Base-by-base conservation (phyloP, 805 yeast genomes). In the Kodamaea sagamina region DNA sequence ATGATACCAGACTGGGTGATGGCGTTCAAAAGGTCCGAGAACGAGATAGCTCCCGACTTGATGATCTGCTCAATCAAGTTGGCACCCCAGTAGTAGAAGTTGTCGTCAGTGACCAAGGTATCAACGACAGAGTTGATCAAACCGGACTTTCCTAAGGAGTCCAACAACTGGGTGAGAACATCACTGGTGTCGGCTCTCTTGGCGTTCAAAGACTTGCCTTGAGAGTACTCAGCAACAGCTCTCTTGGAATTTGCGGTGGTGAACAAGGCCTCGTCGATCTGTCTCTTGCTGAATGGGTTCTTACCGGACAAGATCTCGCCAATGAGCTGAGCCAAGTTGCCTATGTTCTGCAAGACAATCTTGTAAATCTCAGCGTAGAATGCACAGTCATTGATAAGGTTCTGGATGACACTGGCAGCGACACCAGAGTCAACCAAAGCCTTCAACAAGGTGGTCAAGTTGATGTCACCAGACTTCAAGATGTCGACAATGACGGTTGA, bases 351-450 rank as follows among this genome's bases (percentile, higher is more conserved):
- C 32, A 61, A 52, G 9, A 70, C 74, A 44, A 70, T 49, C 44
- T 62, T 57, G 57, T 61, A 70, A 47, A 70, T 68, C 41, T 61
- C 63, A 21, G 65, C 60, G 54, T 70, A 70, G 54, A 70, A 64
- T 5, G 53, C 40, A 61, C 75, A 70, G 54, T 70, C 65, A 41
- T 46, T 49, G 50, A 70, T 62, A 45, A 70, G 51, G 52, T 57
- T 58, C 42, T 64, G 47, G 44, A 70, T 66, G 37, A 68, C 69
- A 15, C 51, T 54, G 27, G 54, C 63, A 31, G 71, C 71, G 47
- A 70, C 63, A 31, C 75, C 75, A 28, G 74, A 68, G 42, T 70
- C 68, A 47, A 62, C 63, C 51, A 70, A 63, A 22, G 72, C 62
- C 31, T 57, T 65, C 47, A 68, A 59, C 50, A 70, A 67, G 6